These are phyloP conservation scores for Lepidium didymum DNA, from an alignment of 345 rosid genomes.

Conservation along the genomic window DNA sequence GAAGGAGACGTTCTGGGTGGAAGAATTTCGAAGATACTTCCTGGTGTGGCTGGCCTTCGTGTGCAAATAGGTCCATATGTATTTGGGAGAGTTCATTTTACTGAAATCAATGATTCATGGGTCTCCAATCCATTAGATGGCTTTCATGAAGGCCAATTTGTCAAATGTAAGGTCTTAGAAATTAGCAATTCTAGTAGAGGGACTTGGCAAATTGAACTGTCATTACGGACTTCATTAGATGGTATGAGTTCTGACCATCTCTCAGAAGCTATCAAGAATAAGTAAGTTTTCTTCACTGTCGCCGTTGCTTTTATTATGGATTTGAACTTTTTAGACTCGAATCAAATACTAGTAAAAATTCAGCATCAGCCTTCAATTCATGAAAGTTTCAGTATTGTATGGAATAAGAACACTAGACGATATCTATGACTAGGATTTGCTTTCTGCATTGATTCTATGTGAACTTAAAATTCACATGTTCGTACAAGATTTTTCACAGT, in stretches of 20 bases:
- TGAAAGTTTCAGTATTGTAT: not conserved
- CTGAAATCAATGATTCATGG: constrained; percentile 74
- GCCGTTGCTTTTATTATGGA: not conserved
- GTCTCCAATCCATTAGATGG: constrained; percentile 64
- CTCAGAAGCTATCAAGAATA: constrained; percentile 27
- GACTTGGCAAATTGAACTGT: constrained; percentile 65
- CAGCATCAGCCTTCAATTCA: not conserved
- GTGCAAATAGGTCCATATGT: constrained; percentile 78
- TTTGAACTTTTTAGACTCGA: not conserved
- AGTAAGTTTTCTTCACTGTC: constrained; percentile 41
- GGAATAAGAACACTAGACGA: not conserved
- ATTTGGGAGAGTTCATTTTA: constrained; percentile 82
- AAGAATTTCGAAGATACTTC: constrained; percentile 63
- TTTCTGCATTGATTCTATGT: not conserved
- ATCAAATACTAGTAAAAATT: not conserved
- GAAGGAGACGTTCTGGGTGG: constrained; percentile 87
- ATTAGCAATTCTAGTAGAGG: constrained; percentile 54
- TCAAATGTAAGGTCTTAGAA: constrained; percentile 90
- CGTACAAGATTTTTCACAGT: not conserved
- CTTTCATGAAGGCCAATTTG: constrained; percentile 71
- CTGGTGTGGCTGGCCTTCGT: constrained; percentile 78
- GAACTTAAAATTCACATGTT: not conserved
- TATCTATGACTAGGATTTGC: not conserved
- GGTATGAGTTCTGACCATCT: constrained; percentile 45
- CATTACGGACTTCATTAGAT: constrained; percentile 51